These are phyloP conservation scores for Leccinum uliginosum DNA, from an alignment of 768 basidiomycete species.

Conservation along the genomic window DNA sequence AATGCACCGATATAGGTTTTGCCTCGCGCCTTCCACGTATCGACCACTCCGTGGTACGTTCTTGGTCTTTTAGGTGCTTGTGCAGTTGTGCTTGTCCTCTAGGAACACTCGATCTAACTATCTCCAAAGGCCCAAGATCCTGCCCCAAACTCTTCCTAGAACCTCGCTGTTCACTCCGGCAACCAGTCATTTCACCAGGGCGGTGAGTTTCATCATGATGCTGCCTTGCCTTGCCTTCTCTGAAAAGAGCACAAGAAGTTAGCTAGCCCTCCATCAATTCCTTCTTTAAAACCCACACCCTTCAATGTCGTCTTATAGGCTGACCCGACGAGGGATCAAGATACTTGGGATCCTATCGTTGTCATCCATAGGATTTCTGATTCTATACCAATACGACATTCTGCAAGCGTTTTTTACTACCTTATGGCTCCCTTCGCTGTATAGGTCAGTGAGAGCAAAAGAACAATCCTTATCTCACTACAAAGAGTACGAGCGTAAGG, in stretches of 20 bases:
- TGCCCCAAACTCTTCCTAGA: background rate
- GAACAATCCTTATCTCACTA: conserved; percentile 44
- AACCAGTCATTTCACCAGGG: background rate
- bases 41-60: background rate
- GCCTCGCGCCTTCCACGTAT: background rate
- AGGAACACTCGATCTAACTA: background rate
- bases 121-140: background rate
- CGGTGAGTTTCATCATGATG: background rate
- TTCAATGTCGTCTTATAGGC: conserved; percentile 17
- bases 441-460: conserved; percentile 32
- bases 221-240: background rate
- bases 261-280: background rate
- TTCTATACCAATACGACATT: conserved; percentile 6
- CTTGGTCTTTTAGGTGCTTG: background rate
- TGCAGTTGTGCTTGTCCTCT: background rate
- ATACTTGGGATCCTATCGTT: conserved; percentile 8
- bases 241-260: conserved; percentile 1
- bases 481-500: conserved; percentile 29
- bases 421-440: conserved; percentile 38
- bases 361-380: conserved; percentile 7
- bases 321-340: conserved; percentile 25
- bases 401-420: background rate
- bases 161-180: background rate
- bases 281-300: background rate
- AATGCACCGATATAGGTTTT: background rate